phyloP scores from a whole-genome alignment of 495 filamentous ascomycete species.

The Penicillium bialowiezense region DNA sequence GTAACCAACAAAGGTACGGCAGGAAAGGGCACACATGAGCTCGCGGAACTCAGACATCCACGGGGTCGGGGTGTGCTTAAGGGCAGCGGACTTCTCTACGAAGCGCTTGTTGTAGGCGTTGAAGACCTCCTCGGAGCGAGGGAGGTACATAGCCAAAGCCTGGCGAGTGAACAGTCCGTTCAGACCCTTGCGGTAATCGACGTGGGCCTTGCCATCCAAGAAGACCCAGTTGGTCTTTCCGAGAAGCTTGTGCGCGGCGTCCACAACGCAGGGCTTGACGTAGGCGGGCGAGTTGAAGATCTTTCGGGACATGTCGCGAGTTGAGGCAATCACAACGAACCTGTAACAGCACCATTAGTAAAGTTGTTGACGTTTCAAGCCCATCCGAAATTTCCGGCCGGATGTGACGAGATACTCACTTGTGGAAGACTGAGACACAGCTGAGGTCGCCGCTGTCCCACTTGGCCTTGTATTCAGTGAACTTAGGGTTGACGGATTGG shows the following conservation, averaged over 20 bases:
- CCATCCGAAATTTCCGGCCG: background rate
- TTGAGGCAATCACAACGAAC: constrained; percentile 96
- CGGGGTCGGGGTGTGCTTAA: constrained; percentile 66
- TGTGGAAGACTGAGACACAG: constrained; percentile 99
- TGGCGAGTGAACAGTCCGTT: constrained; percentile 92
- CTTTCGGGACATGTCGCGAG: constrained; percentile 93
- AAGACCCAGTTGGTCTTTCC: constrained; percentile 96
- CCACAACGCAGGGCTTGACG: constrained; percentile 96
- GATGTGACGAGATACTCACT: constrained; percentile 59
- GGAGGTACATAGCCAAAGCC: constrained; percentile 84
- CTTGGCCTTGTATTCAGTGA: constrained; percentile 85
- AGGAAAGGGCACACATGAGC: constrained; percentile 91
- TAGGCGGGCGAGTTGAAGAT: constrained; percentile 92
- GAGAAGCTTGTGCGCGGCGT: constrained; percentile 91
- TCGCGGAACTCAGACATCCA: constrained; percentile 96
- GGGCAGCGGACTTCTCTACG: constrained; percentile 64
- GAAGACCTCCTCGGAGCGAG: constrained; percentile 89
- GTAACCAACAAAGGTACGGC: constrained; percentile 94
- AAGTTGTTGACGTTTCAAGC: background rate
- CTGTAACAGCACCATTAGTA: constrained; percentile 41
- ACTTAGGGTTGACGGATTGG: constrained; percentile 86
- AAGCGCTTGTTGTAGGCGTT: constrained; percentile 80
- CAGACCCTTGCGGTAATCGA: constrained; percentile 95
- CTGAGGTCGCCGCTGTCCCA: constrained; percentile 88
- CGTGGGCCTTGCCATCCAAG: constrained; percentile 90